Conservation (phyloP, 2,329 filamentous ascomycete species). For the Fusarium sp. region DNA sequence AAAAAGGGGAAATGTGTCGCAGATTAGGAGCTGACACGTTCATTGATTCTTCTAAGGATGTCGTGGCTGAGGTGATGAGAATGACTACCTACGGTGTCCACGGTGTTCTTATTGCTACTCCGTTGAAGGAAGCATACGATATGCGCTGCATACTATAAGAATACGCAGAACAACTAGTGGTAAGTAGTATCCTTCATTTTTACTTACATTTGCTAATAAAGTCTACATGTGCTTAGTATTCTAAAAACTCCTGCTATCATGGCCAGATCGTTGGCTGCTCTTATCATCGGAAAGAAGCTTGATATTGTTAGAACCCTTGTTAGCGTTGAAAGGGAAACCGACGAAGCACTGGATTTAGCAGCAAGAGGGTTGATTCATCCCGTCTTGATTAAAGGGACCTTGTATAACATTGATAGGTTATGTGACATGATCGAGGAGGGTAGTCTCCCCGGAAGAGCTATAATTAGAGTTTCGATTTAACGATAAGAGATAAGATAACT, state of each 20-base stretch:
- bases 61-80: neutral
- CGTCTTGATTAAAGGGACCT: neutral
- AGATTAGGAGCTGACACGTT: neutral
- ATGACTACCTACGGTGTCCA: neutral
- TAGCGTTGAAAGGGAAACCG: neutral
- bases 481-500: too few species aligned
- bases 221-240: neutral
- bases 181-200: neutral
- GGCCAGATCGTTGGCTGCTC: neutral
- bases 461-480: neutral
- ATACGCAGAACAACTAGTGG: neutral
- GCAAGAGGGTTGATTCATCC: neutral
- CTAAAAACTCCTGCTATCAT: neutral
- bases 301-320: neutral
- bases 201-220: fast-evolving
- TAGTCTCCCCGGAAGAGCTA: neutral
- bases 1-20: neutral
- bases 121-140: neutral
- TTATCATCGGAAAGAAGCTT: neutral
- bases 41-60: neutral
- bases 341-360: neutral
- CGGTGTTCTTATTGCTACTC: neutral
- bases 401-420: neutral
- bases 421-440: neutral
- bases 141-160: neutral